Conservation (phyloP, 805 yeast species). For the Lipomyces japonicus region DNA sequence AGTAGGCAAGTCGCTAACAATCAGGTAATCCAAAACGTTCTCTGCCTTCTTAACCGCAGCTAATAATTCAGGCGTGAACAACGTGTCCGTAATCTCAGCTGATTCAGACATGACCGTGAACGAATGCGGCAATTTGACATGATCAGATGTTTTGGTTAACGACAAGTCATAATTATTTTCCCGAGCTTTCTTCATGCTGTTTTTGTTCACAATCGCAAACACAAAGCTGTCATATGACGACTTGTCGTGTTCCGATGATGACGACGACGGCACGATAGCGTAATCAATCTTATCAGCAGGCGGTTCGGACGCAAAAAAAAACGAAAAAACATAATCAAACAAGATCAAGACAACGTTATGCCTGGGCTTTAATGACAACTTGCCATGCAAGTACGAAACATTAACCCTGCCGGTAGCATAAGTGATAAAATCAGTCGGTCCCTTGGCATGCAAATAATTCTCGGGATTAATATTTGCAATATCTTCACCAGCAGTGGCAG, state of each 20-base stretch:
- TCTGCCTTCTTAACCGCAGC: constrained; percentile 45
- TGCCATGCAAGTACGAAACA: constrained; percentile 58
- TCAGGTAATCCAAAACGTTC: constrained; percentile 57
- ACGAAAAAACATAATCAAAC: constrained; percentile 59
- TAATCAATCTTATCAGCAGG: constrained; percentile 58
- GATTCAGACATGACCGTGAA: constrained; percentile 88
- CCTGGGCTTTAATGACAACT: constrained; percentile 68
- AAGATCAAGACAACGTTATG: constrained; percentile 69
- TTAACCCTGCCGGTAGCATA: constrained; percentile 89
- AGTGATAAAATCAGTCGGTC: constrained; percentile 56
- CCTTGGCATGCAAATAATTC: constrained; percentile 49
- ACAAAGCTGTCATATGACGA: constrained; percentile 60
- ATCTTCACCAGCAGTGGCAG: constrained; percentile 24
- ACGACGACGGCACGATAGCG: constrained; percentile 56
- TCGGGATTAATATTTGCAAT: constrained; percentile 38
- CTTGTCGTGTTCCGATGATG: constrained; percentile 38
- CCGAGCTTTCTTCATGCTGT: constrained; percentile 73
- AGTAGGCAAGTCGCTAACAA: constrained; percentile 80
- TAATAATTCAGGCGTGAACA: constrained; percentile 48
- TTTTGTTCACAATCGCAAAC: constrained; percentile 80
- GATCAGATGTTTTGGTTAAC: constrained; percentile 72
- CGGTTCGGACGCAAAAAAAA: constrained; percentile 48
- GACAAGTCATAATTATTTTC: constrained; percentile 76
- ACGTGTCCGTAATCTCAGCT: constrained; percentile 68
- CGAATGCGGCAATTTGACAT: constrained; percentile 65